These are phyloP conservation scores for Babesia sp. DNA, from an alignment of 169 alveolate species.

Conservation along the genomic window DNA sequence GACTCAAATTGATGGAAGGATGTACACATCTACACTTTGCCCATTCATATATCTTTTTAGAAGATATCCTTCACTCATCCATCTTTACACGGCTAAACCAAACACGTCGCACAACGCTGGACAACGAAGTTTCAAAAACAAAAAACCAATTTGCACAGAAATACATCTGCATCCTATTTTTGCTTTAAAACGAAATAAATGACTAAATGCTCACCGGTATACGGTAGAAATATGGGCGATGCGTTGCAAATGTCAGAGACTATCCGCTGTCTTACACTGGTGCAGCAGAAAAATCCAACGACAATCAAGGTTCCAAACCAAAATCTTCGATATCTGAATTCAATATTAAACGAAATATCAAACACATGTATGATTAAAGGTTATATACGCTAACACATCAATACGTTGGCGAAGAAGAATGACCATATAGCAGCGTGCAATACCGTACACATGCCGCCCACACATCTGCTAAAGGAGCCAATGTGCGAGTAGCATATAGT, in stretches of 20 bases:
- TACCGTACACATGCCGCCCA: neutral
- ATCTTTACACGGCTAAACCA: no score
- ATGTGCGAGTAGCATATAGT: neutral
- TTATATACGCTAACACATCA: neutral
- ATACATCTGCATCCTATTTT: no score
- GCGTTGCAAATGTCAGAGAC: neutral
- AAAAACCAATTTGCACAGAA: no score
- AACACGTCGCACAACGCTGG: no score
- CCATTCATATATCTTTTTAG: no score
- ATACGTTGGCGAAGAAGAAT: neutral
- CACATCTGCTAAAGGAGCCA: neutral
- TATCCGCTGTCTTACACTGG: neutral
- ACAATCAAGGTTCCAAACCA: neutral
- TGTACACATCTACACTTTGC: neutral
- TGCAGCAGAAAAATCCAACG: neutral
- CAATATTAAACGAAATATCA: neutral
- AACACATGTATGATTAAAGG: neutral
- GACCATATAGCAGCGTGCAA: no score
- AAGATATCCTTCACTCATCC: no score
- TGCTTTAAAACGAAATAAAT: neutral
- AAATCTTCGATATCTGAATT: neutral
- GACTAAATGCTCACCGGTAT: neutral
- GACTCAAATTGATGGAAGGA: neutral
- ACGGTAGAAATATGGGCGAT: neutral
- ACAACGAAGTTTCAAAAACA: no score